Conservation (phyloP, 2,329 filamentous ascomycete species). For the Xylariaceae sp. region DNA sequence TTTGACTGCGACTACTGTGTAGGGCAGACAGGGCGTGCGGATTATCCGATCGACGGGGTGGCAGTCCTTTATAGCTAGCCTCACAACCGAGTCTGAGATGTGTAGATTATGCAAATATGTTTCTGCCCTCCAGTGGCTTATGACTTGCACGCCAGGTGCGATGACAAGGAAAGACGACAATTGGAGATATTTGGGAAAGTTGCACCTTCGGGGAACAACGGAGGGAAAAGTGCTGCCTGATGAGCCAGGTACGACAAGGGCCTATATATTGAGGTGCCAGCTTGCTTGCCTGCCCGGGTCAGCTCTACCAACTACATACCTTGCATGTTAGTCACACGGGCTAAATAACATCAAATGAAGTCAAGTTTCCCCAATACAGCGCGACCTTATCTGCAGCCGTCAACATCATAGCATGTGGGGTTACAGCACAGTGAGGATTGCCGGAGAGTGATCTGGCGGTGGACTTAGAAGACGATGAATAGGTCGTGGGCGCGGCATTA, state of each 20-base stretch:
- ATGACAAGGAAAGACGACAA: no score
- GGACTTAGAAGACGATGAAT: no score
- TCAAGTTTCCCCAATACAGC: background rate
- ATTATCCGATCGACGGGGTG: background rate
- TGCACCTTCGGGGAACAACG: background rate
- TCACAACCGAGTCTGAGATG: background rate
- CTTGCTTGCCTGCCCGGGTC: no score
- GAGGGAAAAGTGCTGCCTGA: slow-evolving; percentile 2
- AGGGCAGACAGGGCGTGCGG: background rate
- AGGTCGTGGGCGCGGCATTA: no score
- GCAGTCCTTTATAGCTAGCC: no score
- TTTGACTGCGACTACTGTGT: background rate
- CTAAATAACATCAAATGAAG: no score
- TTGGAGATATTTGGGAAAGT: slow-evolving; percentile 1
- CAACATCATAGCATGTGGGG: slow-evolving; percentile 8
- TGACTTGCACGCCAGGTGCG: slow-evolving; percentile 5
- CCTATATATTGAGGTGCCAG: no score
- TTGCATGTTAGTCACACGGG: no score
- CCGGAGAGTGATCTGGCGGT: slow-evolving; percentile 11
- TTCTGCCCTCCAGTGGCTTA: background rate
- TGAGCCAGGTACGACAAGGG: no score
- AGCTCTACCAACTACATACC: no score
- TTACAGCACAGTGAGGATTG: slow-evolving; percentile 6
- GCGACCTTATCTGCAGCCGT: background rate
- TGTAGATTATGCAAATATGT: background rate